Evolutionary conservation across 73 alveolate genomes (phyloP).

Genomic region (Strombidium stylifer): DNA sequence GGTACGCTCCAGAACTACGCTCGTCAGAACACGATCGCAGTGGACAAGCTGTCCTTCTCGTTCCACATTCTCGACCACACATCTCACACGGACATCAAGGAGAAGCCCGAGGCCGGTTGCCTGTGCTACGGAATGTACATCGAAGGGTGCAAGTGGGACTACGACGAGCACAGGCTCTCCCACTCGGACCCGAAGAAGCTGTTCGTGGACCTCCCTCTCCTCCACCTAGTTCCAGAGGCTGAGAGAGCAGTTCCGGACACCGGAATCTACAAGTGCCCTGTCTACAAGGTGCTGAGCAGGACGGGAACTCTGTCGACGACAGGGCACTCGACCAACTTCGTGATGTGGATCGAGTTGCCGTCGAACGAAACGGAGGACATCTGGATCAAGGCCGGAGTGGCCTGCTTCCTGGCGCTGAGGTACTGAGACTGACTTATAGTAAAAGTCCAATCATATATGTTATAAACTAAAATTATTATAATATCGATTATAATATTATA

Average conservation of each 20-base stretch:
- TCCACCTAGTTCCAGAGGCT: slow-evolving; percentile 85
- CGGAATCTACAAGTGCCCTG: slow-evolving; percentile 97
- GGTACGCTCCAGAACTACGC: slow-evolving; percentile 95
- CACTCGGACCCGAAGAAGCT: slow-evolving; percentile 95
- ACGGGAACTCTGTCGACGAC: slow-evolving; percentile 96
- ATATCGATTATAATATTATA: too few species aligned
- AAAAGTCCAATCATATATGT: too few species aligned
- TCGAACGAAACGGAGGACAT: slow-evolving; percentile 90
- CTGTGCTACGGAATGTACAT: slow-evolving; percentile 96
- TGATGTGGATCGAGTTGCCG: slow-evolving; percentile 96
- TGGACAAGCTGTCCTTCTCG: slow-evolving; percentile 83
- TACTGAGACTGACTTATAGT: too few species aligned
- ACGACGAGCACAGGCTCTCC: slow-evolving; percentile 79
- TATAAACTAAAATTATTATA: too few species aligned
- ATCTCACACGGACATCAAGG: slow-evolving; percentile 76
- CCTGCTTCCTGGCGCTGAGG: slow-evolving; percentile 98
- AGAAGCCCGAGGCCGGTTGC: slow-evolving; percentile 97
- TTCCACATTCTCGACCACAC: slow-evolving; percentile 83
- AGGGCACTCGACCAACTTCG: slow-evolving; percentile 99
- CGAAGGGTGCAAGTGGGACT: slow-evolving; percentile 99
- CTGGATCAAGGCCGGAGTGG: slow-evolving; percentile 99
- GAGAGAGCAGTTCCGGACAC: slow-evolving; percentile 76
- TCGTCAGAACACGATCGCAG: slow-evolving; percentile 91
- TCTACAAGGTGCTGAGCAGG: slow-evolving; percentile 97
- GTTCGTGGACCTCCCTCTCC: slow-evolving; percentile 93